Evolutionary conservation across 2,329 filamentous ascomycete species (phyloP).

Genomic region (Fusarium anthophilum): DNA sequence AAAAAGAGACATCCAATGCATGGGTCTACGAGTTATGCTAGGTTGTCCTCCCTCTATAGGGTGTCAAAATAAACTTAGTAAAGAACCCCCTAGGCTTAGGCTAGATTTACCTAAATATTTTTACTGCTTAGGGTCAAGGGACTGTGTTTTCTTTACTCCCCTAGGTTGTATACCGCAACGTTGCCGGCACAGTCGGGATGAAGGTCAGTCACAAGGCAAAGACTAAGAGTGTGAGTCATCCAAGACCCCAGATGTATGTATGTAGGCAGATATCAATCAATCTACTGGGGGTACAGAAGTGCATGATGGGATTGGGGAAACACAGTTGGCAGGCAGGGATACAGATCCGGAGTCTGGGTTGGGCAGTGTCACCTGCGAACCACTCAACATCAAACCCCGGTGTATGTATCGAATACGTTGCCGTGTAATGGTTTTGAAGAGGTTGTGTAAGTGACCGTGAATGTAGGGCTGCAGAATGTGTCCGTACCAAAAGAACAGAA

Average conservation of each 20-base stretch:
- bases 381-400: slow-evolving; percentile 23
- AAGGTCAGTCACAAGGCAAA: slow-evolving; percentile 13
- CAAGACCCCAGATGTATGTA: slow-evolving; percentile 21
- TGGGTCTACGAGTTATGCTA: slow-evolving; percentile 24
- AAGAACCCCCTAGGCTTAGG: too few relatives aligned
- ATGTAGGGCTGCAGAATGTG: slow-evolving; percentile 28
- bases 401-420: background rate
- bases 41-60: too few relatives aligned
- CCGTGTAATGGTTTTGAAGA: background rate
- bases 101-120: too few relatives aligned
- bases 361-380: slow-evolving; percentile 24
- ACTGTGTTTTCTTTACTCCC: background rate
- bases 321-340: slow-evolving; percentile 38
- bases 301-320: slow-evolving; percentile 7
- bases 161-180: slow-evolving; percentile 17
- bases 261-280: background rate
- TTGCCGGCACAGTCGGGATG: slow-evolving; percentile 17
- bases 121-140: too few relatives aligned
- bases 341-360: slow-evolving; percentile 25
- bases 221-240: slow-evolving; percentile 37
- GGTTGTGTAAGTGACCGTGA: background rate
- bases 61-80: too few relatives aligned
- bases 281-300: background rate
- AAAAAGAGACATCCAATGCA: background rate
- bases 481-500: background rate